Percentiles rank a stretch among this genome's conserved stretches.
These are phyloP conservation scores for Penicillium mononematosum DNA, from an alignment of 495 filamentous ascomycete species.

Conservation along the genomic window DNA sequence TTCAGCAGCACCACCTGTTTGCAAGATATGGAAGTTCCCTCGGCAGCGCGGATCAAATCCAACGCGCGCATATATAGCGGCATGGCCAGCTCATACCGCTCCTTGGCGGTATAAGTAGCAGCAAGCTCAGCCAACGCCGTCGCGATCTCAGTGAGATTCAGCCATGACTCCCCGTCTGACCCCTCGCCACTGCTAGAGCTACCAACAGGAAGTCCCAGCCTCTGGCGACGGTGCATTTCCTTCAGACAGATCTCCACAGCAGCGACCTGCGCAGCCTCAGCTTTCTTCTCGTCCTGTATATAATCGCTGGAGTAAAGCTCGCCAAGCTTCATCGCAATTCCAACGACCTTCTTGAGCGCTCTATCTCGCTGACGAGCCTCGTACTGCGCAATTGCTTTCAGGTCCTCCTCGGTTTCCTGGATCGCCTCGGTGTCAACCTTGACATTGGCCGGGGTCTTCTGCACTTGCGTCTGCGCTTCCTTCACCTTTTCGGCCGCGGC, in stretches of 20 bases:
- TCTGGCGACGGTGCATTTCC: slow-evolving; percentile 66
- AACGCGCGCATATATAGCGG: slow-evolving; percentile 88
- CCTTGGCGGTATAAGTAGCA: slow-evolving; percentile 64
- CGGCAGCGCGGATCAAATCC: slow-evolving; percentile 46
- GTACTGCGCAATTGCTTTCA: slow-evolving; percentile 38
- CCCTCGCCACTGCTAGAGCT: slow-evolving; percentile 23
- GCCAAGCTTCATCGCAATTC: slow-evolving; percentile 75
- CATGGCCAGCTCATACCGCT: slow-evolving; percentile 72
- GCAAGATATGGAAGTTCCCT: slow-evolving; percentile 54
- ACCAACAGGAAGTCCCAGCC: slow-evolving; percentile 52
- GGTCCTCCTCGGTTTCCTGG: slow-evolving; percentile 31
- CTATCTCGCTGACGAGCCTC: slow-evolving; percentile 63
- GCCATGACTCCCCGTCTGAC: slow-evolving; percentile 63
- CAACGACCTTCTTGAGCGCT: slow-evolving; percentile 68
- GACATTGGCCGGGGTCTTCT: slow-evolving; percentile 21
- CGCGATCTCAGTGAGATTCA: slow-evolving; percentile 69
- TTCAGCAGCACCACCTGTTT: slow-evolving; percentile 65
- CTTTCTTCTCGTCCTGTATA: slow-evolving; percentile 54
- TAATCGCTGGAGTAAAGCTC: slow-evolving; percentile 63
- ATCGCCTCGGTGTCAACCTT: slow-evolving; percentile 28
- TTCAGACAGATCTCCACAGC: slow-evolving; percentile 76
- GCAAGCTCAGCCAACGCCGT: slow-evolving; percentile 69
- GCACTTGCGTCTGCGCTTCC: slow-evolving; percentile 22
- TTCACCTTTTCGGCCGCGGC: slow-evolving; percentile 31
- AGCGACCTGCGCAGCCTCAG: slow-evolving; percentile 73